These are phyloP conservation scores for Eremothecium cymbalariae DNA, from an alignment of 1,139 yeast species.

Conservation along the genomic window DNA sequence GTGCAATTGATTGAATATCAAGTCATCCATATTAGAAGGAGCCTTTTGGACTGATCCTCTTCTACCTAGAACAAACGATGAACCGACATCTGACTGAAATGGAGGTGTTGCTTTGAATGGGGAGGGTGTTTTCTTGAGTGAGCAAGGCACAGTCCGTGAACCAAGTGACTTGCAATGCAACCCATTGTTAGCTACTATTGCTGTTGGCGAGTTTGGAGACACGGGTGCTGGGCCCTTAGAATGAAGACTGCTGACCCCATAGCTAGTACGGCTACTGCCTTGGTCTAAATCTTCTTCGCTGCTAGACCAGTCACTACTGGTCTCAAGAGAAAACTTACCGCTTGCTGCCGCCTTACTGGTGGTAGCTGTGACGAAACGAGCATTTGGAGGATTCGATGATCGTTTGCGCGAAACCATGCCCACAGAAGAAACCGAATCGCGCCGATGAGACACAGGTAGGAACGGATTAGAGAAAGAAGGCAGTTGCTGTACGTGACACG, in stretches of 20 bases:
- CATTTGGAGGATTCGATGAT: too few species aligned
- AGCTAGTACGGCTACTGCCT: background rate
- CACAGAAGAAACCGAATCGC: background rate
- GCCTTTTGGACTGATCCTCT: conserved; percentile 11
- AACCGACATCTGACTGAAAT: conserved; percentile 14
- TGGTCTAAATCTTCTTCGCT: conserved; percentile 18
- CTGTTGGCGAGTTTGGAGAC: conserved; percentile 9
- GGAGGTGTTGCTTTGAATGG: conserved; percentile 15
- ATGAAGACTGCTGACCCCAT: background rate
- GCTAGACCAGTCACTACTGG: conserved; percentile 22
- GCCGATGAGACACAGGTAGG: conserved; percentile 2
- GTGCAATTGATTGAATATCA: conserved; percentile 18
- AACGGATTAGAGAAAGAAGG: conserved; percentile 20
- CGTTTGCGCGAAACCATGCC: background rate
- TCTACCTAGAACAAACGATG: conserved; percentile 7
- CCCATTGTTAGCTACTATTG: conserved; percentile 1
- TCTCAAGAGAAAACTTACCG: conserved; percentile 18
- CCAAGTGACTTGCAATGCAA: conserved; percentile 6
- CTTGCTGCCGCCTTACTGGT: conserved; percentile 3
- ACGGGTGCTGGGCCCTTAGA: conserved; percentile 1
- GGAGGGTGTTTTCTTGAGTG: conserved; percentile 15
- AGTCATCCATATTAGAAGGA: conserved; percentile 14
- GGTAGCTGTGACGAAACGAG: too few species aligned
- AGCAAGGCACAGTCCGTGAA: conserved; percentile 16
- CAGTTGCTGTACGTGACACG: conserved; percentile 9